These are phyloP conservation scores for Elsinoe australis DNA, from an alignment of 2,329 filamentous ascomycete species.

Conservation along the genomic window DNA sequence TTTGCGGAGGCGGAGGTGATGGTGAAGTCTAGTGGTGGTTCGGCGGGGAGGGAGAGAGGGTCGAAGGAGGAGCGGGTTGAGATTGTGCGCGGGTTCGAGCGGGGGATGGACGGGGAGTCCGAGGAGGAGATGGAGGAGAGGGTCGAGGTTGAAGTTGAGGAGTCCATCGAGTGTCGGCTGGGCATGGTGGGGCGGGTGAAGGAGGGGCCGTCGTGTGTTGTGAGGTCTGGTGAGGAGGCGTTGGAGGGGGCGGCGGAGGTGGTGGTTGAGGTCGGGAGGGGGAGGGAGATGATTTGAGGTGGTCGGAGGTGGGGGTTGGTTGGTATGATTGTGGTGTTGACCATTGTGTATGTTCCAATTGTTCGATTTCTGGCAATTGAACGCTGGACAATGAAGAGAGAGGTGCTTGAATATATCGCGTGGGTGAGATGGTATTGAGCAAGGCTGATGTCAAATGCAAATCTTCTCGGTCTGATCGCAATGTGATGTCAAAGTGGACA, in stretches of 20 bases:
- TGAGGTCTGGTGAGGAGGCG: conserved; percentile 10
- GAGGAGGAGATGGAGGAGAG: conserved; percentile 12
- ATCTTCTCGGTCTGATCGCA: conserved; percentile 8
- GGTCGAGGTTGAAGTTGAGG: conserved; percentile 12
- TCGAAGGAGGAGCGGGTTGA: conserved; percentile 15
- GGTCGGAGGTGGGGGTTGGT: conserved; percentile 3
- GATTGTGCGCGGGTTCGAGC: conserved; percentile 7
- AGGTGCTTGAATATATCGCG: neutral
- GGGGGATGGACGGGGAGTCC: neutral
- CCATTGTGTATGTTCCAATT: conserved; percentile 13
- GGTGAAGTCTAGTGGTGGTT: conserved; percentile 3
- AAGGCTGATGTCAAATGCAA: conserved; percentile 14
- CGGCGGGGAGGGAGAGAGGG: conserved; percentile 11
- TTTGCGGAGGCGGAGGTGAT: neutral
- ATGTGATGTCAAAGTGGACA: neutral
- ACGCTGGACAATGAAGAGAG: neutral
- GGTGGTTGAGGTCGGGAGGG: neutral
- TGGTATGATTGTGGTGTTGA: conserved; percentile 2
- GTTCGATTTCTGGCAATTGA: no score
- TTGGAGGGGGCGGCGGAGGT: neutral
- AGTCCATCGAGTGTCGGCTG: conserved; percentile 13
- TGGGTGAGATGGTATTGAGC: neutral
- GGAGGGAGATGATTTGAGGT: conserved; percentile 16
- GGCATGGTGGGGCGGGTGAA: conserved; percentile 6
- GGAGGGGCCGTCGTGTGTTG: neutral